Conservation (phyloP, 2,329 filamentous ascomycete species). For the Fusarium kyushuense region DNA sequence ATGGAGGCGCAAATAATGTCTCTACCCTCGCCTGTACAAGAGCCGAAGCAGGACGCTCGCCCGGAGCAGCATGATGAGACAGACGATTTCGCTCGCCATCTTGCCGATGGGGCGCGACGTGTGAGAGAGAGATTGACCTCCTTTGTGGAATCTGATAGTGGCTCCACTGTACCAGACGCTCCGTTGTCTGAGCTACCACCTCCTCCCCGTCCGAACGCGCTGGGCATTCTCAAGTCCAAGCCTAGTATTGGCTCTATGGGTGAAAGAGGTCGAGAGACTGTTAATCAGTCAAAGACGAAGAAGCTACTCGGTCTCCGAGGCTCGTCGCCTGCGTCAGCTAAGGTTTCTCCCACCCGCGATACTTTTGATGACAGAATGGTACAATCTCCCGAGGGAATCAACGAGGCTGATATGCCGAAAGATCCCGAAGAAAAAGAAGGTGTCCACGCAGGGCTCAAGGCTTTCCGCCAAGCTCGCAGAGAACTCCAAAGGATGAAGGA, state of each 20-base stretch:
- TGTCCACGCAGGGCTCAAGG: constrained; percentile 64
- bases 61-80: constrained; percentile 64
- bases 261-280: constrained; percentile 58
- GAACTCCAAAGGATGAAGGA: constrained; percentile 69
- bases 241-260: constrained; percentile 75
- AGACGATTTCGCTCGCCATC: constrained; percentile 77
- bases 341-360: constrained; percentile 56
- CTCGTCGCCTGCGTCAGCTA: constrained; percentile 55
- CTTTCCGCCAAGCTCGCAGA: constrained; percentile 68
- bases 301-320: constrained; percentile 72
- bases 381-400: constrained; percentile 34
- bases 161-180: constrained; percentile 46
- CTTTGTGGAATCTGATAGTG: constrained; percentile 72
- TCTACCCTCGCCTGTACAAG: constrained; percentile 13
- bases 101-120: constrained; percentile 76
- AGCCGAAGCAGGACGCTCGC: constrained; percentile 51
- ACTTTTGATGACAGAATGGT: constrained; percentile 42
- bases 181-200: constrained; percentile 57
- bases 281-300: constrained; percentile 65
- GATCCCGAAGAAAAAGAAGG: constrained; percentile 53
- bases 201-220: constrained; percentile 63
- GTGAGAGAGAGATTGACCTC: constrained; percentile 80
- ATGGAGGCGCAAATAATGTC: constrained; percentile 30
- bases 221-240: constrained; percentile 74
- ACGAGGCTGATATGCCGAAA: constrained; percentile 41